A percentile compares a stretch with the other conserved stretches of the same genome.
phyloP scores from a whole-genome alignment of 495 filamentous ascomycete genomes.

The Pyrenula aspistea region DNA sequence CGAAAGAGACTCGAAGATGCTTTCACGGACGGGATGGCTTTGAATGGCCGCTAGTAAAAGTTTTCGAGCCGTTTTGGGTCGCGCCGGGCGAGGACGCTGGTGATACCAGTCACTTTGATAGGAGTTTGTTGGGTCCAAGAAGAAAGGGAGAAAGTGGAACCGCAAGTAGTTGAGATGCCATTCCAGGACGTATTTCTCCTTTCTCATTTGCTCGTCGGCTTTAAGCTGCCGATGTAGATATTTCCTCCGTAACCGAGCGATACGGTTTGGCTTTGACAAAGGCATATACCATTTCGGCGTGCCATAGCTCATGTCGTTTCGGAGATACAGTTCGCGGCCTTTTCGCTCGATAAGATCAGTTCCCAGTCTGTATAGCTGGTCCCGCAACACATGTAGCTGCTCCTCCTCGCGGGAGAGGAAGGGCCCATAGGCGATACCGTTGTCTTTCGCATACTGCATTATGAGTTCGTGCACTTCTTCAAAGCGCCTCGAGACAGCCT shows the following conservation, averaged over 20 bases:
- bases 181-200: neutral
- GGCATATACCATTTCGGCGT: neutral
- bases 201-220: neutral
- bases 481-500: neutral
- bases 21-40: neutral
- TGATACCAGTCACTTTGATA: neutral
- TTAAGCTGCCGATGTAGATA: neutral
- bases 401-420: neutral
- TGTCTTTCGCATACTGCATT: neutral
- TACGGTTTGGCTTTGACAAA: neutral
- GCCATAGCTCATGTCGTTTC: neutral
- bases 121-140: neutral
- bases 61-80: neutral
- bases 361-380: neutral
- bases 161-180: neutral
- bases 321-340: neutral
- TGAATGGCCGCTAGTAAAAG: neutral
- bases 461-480: neutral
- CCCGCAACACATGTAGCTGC: neutral
- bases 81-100: too few relatives aligned
- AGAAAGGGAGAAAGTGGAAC: neutral
- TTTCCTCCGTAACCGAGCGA: neutral
- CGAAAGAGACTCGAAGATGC: neutral
- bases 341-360: neutral
- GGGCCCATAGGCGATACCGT: neutral